Conservation (phyloP, 1,139 yeast genomes). For the Insectozyma bohioensis region DNA sequence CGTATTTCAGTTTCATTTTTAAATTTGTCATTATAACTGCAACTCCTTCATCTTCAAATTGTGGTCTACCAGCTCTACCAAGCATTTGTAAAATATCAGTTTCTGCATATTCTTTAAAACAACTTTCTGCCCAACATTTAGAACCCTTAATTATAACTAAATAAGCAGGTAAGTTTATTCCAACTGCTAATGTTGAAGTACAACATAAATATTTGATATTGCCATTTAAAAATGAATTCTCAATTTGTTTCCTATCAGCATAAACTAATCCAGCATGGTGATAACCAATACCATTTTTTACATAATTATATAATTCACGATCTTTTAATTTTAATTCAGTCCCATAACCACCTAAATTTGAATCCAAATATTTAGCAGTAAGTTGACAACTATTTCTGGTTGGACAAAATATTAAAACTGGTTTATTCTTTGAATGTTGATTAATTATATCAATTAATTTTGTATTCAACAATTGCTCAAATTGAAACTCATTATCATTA, state of each 20-base stretch:
- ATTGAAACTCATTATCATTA: constrained; percentile 41
- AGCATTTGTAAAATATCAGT: constrained; percentile 61
- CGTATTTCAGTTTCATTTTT: constrained; percentile 34
- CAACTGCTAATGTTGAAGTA: constrained; percentile 62
- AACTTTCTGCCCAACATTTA: constrained; percentile 46
- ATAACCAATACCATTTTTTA: constrained; percentile 43
- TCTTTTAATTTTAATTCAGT: constrained; percentile 19
- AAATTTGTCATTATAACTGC: constrained; percentile 53
- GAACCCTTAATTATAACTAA: constrained; percentile 61
- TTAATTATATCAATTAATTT: constrained; percentile 37
- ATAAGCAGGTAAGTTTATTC: constrained; percentile 63
- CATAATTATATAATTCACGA: constrained; percentile 25
- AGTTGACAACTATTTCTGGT: constrained; percentile 47
- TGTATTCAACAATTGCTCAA: constrained; percentile 40
- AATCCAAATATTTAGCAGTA: constrained; percentile 43
- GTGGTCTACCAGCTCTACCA: constrained; percentile 61
- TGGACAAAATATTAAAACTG: constrained; percentile 52
- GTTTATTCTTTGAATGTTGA: constrained; percentile 36
- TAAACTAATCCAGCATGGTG: constrained; percentile 59
- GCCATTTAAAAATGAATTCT: constrained; percentile 44
- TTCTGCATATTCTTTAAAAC: constrained; percentile 53
- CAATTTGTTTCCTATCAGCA: constrained; percentile 46
- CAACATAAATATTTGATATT: constrained; percentile 46
- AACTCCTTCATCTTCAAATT: constrained; percentile 50
- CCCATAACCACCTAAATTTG: constrained; percentile 3